Evolutionary conservation across 768 basidiomycete species (phyloP).

Genomic region (Pleurotus citrinopileatus): DNA sequence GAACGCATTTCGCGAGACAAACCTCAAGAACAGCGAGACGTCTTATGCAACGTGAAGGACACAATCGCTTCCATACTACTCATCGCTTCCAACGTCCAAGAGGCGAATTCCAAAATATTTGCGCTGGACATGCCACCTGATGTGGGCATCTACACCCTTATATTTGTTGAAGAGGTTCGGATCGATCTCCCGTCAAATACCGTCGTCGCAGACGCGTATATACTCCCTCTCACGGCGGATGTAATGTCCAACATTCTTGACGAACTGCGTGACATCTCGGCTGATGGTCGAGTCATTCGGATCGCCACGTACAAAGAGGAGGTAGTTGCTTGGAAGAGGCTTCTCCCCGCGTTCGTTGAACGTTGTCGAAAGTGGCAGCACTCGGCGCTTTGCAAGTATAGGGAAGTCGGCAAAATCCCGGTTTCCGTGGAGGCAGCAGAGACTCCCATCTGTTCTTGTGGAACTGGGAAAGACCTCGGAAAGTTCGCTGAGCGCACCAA

Average conservation of each 20-base stretch:
- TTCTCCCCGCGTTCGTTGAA: slow-evolving; percentile 49
- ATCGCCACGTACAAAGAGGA: slow-evolving; percentile 29
- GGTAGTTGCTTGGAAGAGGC: slow-evolving; percentile 44
- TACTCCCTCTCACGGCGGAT: slow-evolving; percentile 32
- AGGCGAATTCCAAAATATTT: slow-evolving; percentile 18
- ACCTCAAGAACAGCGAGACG: slow-evolving; percentile 7
- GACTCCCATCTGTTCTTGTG: slow-evolving; percentile 51
- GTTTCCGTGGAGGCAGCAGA: slow-evolving; percentile 31
- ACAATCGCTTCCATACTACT: slow-evolving; percentile 13
- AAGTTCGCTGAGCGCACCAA: slow-evolving; percentile 25
- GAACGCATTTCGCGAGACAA: slow-evolving; percentile 12
- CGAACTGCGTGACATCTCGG: neutral
- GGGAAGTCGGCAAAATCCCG: slow-evolving; percentile 28
- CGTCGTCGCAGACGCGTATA: slow-evolving; percentile 47
- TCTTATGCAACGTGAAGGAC: slow-evolving; percentile 14
- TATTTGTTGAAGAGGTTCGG: slow-evolving; percentile 45
- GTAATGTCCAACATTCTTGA: slow-evolving; percentile 18
- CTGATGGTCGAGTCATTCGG: neutral
- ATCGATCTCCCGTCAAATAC: slow-evolving; percentile 49
- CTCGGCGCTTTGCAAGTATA: slow-evolving; percentile 45
- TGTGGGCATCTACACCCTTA: slow-evolving; percentile 29
- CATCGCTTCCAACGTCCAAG: slow-evolving; percentile 2
- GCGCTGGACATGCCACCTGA: slow-evolving; percentile 20
- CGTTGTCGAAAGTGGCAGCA: slow-evolving; percentile 55
- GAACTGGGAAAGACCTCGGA: slow-evolving; percentile 43